Evolutionary conservation across 306 rosid species (phyloP), one percentile per base, ranked within the genome.

Genomic region (Malus sylvestris): DNA sequence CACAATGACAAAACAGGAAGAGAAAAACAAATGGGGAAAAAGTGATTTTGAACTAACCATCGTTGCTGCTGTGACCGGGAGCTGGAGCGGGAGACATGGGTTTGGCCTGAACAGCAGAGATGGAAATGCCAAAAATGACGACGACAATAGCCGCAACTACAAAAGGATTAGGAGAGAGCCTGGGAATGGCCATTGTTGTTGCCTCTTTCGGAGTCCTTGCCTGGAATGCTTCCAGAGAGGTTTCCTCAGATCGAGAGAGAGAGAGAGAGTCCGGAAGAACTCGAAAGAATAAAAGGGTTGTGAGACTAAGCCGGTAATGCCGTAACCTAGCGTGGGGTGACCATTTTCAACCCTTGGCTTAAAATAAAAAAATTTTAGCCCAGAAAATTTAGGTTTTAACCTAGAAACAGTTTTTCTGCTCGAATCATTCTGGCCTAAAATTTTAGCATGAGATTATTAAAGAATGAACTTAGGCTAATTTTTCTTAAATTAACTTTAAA

Each of bases 101-200:
- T 59, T 82, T 87, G 60, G 91, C 88, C 61, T 76, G 84, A 72
- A 85, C 85, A 46, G 86, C 76, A 20, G 91, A 89, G 59, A 88
- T 25, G 79, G 76, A n/a, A 11, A 85, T 68, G 35, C 81, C 82
- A 32, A 85, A 80, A 81, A 89, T 18, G 80, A 87, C 75, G 59
- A 84, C 71, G 40, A 82, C 79, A 19, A 87, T 12, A 8, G 87
- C 91, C 66, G 84, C 73, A 46, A 85, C 49, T 32, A 81, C 7
- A 46, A 46, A 19, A 46, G 18, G 53, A 14, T 14, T 46, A 46
- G 4, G 83, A 65, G 76, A 73, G 42, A 77, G 16, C 60, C 75
- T 86, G 22, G 82, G 58, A 74, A 42, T 12, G 32, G 81, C 87
- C 96, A 84, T 91, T 67, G 25, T 65, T 22, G 20, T 25, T 44